Evolutionary conservation across 331 rosid species (phyloP).

Genomic region (Malus hybrid): DNA sequence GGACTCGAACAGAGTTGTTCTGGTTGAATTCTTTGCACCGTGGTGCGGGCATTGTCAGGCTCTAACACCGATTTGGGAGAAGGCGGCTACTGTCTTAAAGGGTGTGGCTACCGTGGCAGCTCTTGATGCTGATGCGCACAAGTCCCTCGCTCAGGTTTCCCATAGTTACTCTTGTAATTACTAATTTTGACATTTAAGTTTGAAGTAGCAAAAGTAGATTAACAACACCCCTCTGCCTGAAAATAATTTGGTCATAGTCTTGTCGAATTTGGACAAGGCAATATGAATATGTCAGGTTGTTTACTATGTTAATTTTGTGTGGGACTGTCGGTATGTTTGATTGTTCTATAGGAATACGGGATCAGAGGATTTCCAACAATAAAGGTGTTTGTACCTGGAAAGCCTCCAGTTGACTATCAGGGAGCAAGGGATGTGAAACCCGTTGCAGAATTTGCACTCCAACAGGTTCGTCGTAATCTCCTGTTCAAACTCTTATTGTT

Average conservation of each 20-base stretch:
- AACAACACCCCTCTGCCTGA: background rate
- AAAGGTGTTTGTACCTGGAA: slow-evolving; percentile 85
- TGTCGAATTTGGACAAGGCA: background rate
- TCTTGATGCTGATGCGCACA: slow-evolving; percentile 90
- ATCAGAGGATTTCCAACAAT: slow-evolving; percentile 90
- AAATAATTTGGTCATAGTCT: background rate
- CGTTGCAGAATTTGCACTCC: slow-evolving; percentile 77
- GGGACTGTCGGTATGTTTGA: background rate
- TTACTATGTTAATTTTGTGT: background rate
- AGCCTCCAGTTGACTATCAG: slow-evolving; percentile 81
- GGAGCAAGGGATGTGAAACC: slow-evolving; percentile 96
- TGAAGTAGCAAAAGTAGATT: background rate
- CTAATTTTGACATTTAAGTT: background rate
- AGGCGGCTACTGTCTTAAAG: slow-evolving; percentile 77
- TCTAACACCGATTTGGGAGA: slow-evolving; percentile 92
- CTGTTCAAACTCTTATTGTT: background rate
- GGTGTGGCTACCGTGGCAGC: slow-evolving; percentile 96
- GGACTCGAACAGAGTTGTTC: slow-evolving; percentile 85
- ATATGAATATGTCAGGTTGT: background rate
- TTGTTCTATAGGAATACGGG: slow-evolving; percentile 65
- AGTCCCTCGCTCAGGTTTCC: slow-evolving; percentile 81
- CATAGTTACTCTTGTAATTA: background rate
- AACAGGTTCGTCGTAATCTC: slow-evolving; percentile 55
- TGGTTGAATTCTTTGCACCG: slow-evolving; percentile 96
- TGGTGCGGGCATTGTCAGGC: slow-evolving; percentile 99